Conservation (phyloP, 2,329 filamentous ascomycete genomes). For the Diaporthe vexans region DNA sequence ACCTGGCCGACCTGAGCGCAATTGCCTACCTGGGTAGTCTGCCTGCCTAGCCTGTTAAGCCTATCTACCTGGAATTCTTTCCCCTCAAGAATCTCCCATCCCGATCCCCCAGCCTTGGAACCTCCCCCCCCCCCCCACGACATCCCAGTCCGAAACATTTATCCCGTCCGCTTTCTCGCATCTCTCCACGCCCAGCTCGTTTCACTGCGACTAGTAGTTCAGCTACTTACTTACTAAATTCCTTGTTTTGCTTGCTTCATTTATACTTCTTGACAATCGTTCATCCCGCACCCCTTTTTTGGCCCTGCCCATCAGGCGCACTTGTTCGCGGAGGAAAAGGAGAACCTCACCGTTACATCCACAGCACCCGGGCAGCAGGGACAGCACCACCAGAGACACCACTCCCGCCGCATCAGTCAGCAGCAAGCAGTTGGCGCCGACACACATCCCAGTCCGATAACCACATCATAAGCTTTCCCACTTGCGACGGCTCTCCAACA, state of each 20-base stretch:
- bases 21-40: neutral
- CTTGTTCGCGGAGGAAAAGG: slow-evolving; percentile 22
- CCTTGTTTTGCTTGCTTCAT: slow-evolving; percentile 13
- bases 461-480: slow-evolving; percentile 33
- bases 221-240: slow-evolving; percentile 10
- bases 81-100: slow-evolving; percentile 19
- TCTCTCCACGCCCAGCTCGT: slow-evolving; percentile 25
- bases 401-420: slow-evolving; percentile 18
- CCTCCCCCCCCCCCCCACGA: slow-evolving; percentile 21
- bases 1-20: slow-evolving; percentile 2
- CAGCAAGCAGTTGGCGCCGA: slow-evolving; percentile 27
- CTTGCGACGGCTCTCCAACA: slow-evolving; percentile 21
- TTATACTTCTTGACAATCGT: slow-evolving; percentile 34
- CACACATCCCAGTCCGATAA: slow-evolving; percentile 35
- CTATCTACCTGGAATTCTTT: neutral
- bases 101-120: slow-evolving; percentile 2
- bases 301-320: slow-evolving; percentile 13
- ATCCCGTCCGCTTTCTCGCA: slow-evolving; percentile 30
- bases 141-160: slow-evolving; percentile 41
- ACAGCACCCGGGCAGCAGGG: slow-evolving; percentile 27
- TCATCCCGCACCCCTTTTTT: slow-evolving; percentile 8
- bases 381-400: slow-evolving; percentile 19
- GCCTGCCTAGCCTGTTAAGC: too few species aligned
- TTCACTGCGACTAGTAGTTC: slow-evolving; percentile 29
- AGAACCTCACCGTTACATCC: slow-evolving; percentile 20